Base-by-base conservation (phyloP, 768 basidiomycete species). In the Psilocybe tampanensis region DNA sequence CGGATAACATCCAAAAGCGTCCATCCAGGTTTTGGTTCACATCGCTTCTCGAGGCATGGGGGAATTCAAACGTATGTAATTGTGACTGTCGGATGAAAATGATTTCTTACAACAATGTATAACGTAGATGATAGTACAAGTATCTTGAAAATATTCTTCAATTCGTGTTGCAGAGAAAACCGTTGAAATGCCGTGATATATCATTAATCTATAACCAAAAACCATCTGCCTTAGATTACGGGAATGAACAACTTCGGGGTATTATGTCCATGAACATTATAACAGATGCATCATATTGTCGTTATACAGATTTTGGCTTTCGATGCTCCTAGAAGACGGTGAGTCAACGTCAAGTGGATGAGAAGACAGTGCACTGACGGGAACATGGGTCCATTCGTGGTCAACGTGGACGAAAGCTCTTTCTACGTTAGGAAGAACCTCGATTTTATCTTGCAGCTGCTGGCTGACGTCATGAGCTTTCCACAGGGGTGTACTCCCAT, bases 341-440 rank as follows among this genome's bases (percentile, higher is more conserved):
- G 42, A 36, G 23, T 32, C 24, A 36, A 52, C 23, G 29, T 36
- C 18, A 32, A 39, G 45, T 17, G 45, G 48, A 47, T 29, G 29
- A 23, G n/a, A 39, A 11, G 19, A 19, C 19, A 44, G 58, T 13
- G 23, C 18, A 33, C 78, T 22, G 63, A 79, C 81, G 41, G 81
- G 82, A 15, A 76, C 66, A 72, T 95, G 94, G n/a, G 87, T 89
- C 5, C 90, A 89, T 74, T 96, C 95, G 66, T 96, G 89, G 73
- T 97, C 95, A 56, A 96, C 92, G 68, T 97, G 95, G 22, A 97
- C 94, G 70, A 95, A 97, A 34, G 95, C 95, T 34, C 95, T 79
- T 60, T 92, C 94, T 42, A 97, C 95, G 64, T 92, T 90, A 2
- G 94, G 93, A 36, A 97, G 75, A 15, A 85, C 82, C 68, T 97